phyloP scores from a whole-genome alignment of 2,329 filamentous ascomycete species.

The Fusarium illudens region DNA sequence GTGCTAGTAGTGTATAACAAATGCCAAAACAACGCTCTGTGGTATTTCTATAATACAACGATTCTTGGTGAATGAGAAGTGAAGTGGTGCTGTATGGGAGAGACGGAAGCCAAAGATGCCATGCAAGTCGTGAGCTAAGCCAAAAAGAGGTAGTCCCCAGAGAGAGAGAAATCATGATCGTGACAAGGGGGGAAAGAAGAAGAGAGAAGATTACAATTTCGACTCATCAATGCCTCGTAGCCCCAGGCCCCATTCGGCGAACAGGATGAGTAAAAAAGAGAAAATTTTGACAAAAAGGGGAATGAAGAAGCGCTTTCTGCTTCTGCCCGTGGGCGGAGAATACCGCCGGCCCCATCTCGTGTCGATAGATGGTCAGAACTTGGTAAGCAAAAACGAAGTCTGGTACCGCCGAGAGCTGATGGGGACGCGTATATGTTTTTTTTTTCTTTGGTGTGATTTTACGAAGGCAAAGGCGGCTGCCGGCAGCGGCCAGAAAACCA shows the following conservation, averaged over 20 bases:
- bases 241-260: neutral
- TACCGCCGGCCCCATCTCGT: neutral
- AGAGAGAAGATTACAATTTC: constrained; percentile 2
- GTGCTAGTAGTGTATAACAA: constrained; percentile 7
- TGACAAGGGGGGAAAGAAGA: neutral
- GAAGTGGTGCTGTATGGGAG: neutral
- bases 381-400: constrained; percentile 2
- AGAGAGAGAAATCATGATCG: constrained; percentile 5
- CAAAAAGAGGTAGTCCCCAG: neutral
- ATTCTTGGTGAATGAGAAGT: neutral
- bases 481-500: constrained; percentile 19
- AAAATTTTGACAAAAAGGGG: neutral
- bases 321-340: neutral
- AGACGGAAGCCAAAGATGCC: neutral
- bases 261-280: neutral
- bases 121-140: neutral
- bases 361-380: neutral
- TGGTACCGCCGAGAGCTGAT: neutral
- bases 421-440: neutral
- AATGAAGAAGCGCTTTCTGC: neutral
- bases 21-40: constrained; percentile 23
- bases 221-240: constrained; percentile 1
- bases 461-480: constrained; percentile 15
- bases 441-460: neutral
- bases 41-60: constrained; percentile 35